Evolutionary conservation across 768 basidiomycete species (phyloP).

Genomic region (Mycena kentingensis): DNA sequence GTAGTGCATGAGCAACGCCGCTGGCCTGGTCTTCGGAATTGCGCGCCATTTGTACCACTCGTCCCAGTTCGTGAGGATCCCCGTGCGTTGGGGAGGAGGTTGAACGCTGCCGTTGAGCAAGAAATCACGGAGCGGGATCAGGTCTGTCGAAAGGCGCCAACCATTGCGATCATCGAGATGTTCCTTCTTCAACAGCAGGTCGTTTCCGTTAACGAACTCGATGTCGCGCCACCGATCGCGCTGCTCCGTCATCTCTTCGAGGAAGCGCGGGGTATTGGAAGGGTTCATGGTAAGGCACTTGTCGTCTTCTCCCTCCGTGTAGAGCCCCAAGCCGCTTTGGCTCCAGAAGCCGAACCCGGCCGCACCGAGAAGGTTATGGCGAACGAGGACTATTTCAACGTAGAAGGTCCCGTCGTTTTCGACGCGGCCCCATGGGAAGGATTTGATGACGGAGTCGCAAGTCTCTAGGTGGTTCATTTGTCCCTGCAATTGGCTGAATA

Average conservation of each 20-base stretch:
- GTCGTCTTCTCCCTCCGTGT: background rate
- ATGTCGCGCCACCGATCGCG: no score
- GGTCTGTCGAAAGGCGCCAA: no score
- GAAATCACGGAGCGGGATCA: background rate
- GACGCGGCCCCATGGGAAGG: constrained; percentile 6
- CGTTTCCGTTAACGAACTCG: no score
- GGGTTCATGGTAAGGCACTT: background rate
- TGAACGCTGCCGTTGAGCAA: background rate
- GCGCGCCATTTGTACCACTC: constrained; percentile 1
- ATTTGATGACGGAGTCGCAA: background rate
- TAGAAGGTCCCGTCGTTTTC: constrained; percentile 1
- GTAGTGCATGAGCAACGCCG: background rate
- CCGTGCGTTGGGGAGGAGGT: background rate
- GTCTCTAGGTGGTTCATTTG: background rate
- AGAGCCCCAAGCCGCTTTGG: constrained; percentile 2
- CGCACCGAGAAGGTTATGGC: background rate
- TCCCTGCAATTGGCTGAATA: no score
- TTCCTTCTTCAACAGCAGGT: no score
- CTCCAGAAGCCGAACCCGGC: constrained; percentile 4
- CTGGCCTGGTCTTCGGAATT: constrained; percentile 1
- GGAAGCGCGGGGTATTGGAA: no score
- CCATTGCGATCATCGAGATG: no score
- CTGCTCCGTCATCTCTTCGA: no score
- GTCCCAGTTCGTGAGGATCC: background rate
- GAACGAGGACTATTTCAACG: background rate